A percentile compares a stretch with the other conserved stretches of the same genome.
Conservation (phyloP, 2,329 filamentous ascomycete genomes). For the Penicillium thymicola region DNA sequence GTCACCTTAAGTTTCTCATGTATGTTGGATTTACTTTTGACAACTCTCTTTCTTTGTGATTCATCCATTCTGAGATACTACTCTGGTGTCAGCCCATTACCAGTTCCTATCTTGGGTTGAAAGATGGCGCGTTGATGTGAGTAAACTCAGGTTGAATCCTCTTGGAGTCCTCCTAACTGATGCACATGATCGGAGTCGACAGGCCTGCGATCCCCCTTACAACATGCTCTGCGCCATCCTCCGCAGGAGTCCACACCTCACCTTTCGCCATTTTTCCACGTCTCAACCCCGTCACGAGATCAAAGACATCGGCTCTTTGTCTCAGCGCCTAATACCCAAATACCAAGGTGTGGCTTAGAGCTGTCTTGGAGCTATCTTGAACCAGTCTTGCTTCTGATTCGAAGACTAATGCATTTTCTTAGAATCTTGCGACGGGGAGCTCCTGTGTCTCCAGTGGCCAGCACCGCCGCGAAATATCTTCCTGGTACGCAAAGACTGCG, state of each 20-base stretch:
- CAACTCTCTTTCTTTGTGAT: background rate
- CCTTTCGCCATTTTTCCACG: conserved; percentile 41
- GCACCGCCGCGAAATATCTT: conserved; percentile 66
- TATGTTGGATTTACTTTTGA: background rate
- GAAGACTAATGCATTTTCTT: conserved; percentile 8
- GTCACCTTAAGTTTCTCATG: background rate
- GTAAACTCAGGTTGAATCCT: background rate
- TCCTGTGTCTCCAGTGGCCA: conserved; percentile 66
- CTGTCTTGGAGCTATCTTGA: conserved; percentile 1
- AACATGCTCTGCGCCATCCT: conserved; percentile 22
- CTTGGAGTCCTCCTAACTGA: background rate
- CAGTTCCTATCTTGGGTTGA: background rate
- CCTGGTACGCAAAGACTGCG: conserved; percentile 64
- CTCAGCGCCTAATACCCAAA: conserved; percentile 56
- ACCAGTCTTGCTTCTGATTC: background rate
- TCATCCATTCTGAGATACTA: background rate
- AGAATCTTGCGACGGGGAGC: conserved; percentile 58
- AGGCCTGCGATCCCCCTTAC: background rate
- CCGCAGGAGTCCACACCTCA: conserved; percentile 11
- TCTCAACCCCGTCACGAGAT: conserved; percentile 43
- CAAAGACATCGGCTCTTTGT: conserved; percentile 43
- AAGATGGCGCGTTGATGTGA: conserved; percentile 10
- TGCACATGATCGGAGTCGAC: conserved; percentile 1
- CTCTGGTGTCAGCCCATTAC: background rate
- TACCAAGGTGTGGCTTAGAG: conserved; percentile 56